A percentile compares a stretch with the other conserved stretches of the same genome.
phyloP scores from a whole-genome alignment of 371 early-diverging fungal species.

The Rhizopus microsporus region DNA sequence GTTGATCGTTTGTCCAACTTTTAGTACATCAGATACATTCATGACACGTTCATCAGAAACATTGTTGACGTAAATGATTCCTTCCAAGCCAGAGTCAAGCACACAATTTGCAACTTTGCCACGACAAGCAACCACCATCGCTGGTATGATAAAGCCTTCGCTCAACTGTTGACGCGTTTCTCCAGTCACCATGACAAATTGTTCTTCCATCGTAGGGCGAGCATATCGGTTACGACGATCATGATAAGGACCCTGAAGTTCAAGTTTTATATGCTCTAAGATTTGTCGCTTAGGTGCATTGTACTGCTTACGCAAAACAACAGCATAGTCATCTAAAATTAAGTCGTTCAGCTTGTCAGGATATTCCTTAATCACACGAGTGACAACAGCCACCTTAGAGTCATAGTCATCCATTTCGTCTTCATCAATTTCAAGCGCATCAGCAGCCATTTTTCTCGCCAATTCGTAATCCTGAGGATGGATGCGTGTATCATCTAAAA shows the following conservation, averaged over 20 bases:
- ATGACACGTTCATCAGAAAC: slow-evolving; percentile 64
- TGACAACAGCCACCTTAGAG: slow-evolving; percentile 56
- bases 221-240: slow-evolving; percentile 75
- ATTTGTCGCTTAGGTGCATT: slow-evolving; percentile 78
- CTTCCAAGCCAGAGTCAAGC: slow-evolving; percentile 85
- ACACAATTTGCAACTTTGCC: slow-evolving; percentile 76
- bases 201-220: slow-evolving; percentile 60
- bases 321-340: slow-evolving; percentile 89
- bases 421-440: slow-evolving; percentile 94
- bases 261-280: slow-evolving; percentile 84
- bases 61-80: slow-evolving; percentile 70
- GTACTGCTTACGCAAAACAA: slow-evolving; percentile 73
- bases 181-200: slow-evolving; percentile 89
- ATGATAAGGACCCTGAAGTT: slow-evolving; percentile 81
- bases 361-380: slow-evolving; percentile 79
- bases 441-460: slow-evolving; percentile 97
- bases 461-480: slow-evolving; percentile 95
- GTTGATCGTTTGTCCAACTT: slow-evolving; percentile 68
- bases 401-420: slow-evolving; percentile 75
- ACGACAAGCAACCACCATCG: slow-evolving; percentile 60
- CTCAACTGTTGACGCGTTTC: slow-evolving; percentile 75
- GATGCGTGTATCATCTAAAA: slow-evolving; percentile 94
- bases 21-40: slow-evolving; percentile 59
- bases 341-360: slow-evolving; percentile 84
- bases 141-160: slow-evolving; percentile 70